A percentile compares a stretch with the other conserved stretches of the same genome.
Conservation (phyloP, 768 basidiomycete genomes). For the Omphalotus guepiniiformis region DNA sequence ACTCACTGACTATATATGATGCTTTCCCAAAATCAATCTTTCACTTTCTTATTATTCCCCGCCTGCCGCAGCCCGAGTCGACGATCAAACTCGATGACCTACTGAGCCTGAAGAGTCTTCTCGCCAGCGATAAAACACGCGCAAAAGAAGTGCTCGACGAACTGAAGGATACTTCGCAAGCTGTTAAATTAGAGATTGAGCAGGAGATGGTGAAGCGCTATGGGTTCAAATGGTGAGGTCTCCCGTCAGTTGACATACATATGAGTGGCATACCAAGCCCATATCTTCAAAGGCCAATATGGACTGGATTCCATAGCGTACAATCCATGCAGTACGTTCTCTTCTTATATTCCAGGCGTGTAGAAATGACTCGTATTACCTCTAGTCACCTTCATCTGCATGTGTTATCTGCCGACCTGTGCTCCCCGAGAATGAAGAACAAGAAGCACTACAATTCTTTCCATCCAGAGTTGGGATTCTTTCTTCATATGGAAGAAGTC, state of each 20-base stretch:
- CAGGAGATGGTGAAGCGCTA: conserved; percentile 76
- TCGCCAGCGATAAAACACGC: conserved; percentile 46
- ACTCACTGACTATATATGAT: conserved; percentile 67
- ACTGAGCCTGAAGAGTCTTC: conserved; percentile 49
- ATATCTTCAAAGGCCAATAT: conserved; percentile 31
- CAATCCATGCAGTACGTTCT: conserved; percentile 80
- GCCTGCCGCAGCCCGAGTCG: conserved; percentile 33
- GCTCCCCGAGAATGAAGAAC: conserved; percentile 65
- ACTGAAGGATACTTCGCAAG: conserved; percentile 53
- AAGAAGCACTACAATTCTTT: conserved; percentile 95
- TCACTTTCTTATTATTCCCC: conserved; percentile 86
- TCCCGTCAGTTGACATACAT: not conserved
- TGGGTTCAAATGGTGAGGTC: conserved; percentile 62
- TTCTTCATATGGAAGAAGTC: conserved; percentile 74
- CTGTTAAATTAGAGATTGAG: conserved; percentile 56
- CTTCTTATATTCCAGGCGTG: not conserved
- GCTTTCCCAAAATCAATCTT: conserved; percentile 80
- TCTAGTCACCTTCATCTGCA: conserved; percentile 80
- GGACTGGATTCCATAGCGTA: conserved; percentile 80
- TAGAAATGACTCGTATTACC: conserved; percentile 2
- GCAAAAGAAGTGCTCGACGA: conserved; percentile 51
- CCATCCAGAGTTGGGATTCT: conserved; percentile 80
- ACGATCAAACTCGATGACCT: conserved; percentile 34
- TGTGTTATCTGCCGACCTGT: conserved; percentile 76
- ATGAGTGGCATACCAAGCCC: no score